Evolutionary conservation across 2,329 filamentous ascomycete species (phyloP).

Genomic region (Penicillium italicum): DNA sequence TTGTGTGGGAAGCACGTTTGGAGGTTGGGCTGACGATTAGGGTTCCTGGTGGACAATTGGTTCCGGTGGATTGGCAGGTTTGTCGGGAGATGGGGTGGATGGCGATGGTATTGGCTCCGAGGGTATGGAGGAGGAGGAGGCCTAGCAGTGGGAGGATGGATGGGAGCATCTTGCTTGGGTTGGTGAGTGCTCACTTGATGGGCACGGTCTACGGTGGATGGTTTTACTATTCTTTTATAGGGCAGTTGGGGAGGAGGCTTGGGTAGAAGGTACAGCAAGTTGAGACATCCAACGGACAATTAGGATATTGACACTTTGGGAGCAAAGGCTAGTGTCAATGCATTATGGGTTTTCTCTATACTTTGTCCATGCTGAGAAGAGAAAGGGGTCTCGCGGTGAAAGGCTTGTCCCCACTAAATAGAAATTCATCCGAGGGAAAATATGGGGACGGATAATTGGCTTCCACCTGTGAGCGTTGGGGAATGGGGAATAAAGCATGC

Average conservation of each 20-base stretch:
- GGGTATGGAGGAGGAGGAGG: constrained; percentile 1
- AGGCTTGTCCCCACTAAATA: constrained; percentile 18
- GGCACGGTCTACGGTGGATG: neutral
- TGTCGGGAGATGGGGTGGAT: constrained; percentile 12
- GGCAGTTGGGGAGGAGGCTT: neutral
- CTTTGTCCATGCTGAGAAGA: constrained; percentile 2
- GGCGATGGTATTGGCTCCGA: constrained; percentile 4
- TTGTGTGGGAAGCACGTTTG: constrained; percentile 28
- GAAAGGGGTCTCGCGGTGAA: neutral
- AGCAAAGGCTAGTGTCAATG: neutral
- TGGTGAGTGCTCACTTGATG: neutral
- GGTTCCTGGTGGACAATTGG: constrained; percentile 28
- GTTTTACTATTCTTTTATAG: neutral
- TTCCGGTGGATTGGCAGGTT: constrained; percentile 25
- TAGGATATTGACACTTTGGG: neutral
- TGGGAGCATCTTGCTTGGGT: neutral
- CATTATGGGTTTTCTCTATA: neutral
- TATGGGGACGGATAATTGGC: constrained; percentile 16
- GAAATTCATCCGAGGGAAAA: constrained; percentile 14
- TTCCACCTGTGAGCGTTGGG: constrained; percentile 26
- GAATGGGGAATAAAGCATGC: neutral
- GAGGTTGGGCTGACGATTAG: constrained; percentile 28
- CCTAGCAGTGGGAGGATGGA: neutral
- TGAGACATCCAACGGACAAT: neutral
- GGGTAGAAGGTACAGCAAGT: neutral